Base-by-base conservation (phyloP, 1,284 basidiomycete species). In the Pulveroboletus sp. region DNA sequence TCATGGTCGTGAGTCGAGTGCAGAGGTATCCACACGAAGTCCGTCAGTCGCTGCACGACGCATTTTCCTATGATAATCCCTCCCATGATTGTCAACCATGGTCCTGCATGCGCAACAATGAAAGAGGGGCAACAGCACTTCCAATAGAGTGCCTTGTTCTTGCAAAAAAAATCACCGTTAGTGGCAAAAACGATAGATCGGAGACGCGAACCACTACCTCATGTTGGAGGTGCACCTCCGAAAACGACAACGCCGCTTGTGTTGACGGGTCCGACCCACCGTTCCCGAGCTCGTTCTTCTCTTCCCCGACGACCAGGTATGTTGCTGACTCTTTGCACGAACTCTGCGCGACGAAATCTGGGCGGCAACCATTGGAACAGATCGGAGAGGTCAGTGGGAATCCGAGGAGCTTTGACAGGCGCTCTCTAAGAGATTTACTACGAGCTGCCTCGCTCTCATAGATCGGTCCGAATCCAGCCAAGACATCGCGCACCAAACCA, bases 31-130 rank as follows among this genome's bases (percentile, higher is more conserved):
- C 63, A 67, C 13, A 67, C 3, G 17, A 55, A 57, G 36, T 65
- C 59, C 0, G 53, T 63, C n/a, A 67, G 65, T 21, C 48, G 50
- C 17, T 63, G 61, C 9, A 65, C 48, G 10, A 65, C 1, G 13
- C 52, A 65, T 0, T 41, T 4, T 5, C 8, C 1, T 0, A 47
- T 58, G 10, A 61, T 9, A 4, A 67, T 36, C 4, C 50, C 46
- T 7, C 64, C 56, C 42, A 62, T 54, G 12, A 67, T 49, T 6
- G 57, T 26, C 4, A 68, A 42, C 62, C 64, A 64, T 29, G 29
- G 29, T 29, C 29, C 29, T 29, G 29, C 29, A 29, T 29, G 33
- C 1, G 51, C 51, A 1, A 63, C 35, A 3, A 53, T 8, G 26
- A 65, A 67, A 3, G 37, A 1, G 1, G 65, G 61, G 3, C 7